These are phyloP conservation scores for Psilocybe mexicana DNA, from an alignment of 1,284 basidiomycete genomes.

Conservation along the genomic window DNA sequence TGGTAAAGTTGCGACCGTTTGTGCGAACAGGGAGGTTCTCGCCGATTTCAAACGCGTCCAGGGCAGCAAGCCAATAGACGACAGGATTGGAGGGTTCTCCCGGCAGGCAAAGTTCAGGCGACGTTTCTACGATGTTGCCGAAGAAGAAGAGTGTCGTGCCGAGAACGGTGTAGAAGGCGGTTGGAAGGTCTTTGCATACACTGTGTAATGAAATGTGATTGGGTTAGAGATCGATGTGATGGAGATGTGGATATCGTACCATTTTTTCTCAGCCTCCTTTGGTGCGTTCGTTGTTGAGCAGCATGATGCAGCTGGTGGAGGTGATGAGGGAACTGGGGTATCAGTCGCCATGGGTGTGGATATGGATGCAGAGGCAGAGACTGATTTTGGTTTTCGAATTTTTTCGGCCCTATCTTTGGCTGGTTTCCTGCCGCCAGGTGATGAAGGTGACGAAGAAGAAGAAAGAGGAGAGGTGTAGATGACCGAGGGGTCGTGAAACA, in stretches of 20 bases:
- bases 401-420: background rate
- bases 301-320: background rate
- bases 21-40: slow-evolving; percentile 56
- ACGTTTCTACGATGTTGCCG: slow-evolving; percentile 55
- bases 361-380: background rate
- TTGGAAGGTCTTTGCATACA: slow-evolving; percentile 50
- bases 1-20: slow-evolving; percentile 26
- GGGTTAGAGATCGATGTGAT: background rate
- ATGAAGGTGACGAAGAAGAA: background rate
- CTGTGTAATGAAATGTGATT: slow-evolving; percentile 18
- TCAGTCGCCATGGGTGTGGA: background rate
- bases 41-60: slow-evolving; percentile 67
- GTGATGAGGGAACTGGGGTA: background rate
- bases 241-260: background rate
- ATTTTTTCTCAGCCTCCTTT: background rate
- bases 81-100: slow-evolving; percentile 53
- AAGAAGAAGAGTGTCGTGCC: slow-evolving; percentile 63
- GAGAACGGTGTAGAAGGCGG: slow-evolving; percentile 63
- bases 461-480: slow-evolving; percentile 27
- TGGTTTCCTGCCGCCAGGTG: background rate
- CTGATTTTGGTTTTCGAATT: background rate
- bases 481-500: slow-evolving; percentile 55
- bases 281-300: background rate
- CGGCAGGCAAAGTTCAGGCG: slow-evolving; percentile 46
- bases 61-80: slow-evolving; percentile 62